These are phyloP conservation scores for Nannochloropsis salina DNA, from an alignment of 108 stramenopile species.

Conservation along the genomic window DNA sequence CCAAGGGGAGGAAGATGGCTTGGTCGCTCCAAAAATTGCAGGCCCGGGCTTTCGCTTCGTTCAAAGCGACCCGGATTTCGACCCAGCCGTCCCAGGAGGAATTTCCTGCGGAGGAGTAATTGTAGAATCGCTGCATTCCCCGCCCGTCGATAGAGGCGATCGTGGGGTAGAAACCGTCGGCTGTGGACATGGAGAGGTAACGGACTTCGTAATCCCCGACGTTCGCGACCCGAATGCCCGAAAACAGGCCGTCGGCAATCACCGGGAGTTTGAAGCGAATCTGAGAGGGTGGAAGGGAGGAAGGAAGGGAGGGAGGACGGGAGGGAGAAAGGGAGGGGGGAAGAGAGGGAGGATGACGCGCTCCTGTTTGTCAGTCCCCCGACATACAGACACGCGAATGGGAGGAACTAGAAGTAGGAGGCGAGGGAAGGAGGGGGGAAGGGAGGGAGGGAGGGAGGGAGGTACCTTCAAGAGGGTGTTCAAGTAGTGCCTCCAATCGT, in stretches of 20 bases:
- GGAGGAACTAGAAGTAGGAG: not conserved
- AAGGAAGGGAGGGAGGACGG: not conserved
- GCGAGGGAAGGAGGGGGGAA: not conserved
- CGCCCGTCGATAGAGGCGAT: not conserved
- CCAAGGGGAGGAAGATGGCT: not conserved
- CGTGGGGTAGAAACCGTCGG: constrained; percentile 16
- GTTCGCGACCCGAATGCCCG: constrained; percentile 9
- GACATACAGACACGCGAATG: not conserved
- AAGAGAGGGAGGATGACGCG: not conserved
- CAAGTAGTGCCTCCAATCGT: not conserved
- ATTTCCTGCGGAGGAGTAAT: no score
- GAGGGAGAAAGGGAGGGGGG: not conserved
- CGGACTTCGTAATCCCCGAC: constrained; percentile 14
- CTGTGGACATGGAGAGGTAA: constrained; percentile 13
- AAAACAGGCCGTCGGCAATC: not conserved
- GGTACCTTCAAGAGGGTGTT: not conserved
- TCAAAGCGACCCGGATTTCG: not conserved
- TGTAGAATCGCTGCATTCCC: not conserved
- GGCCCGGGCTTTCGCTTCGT: not conserved
- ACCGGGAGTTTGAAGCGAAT: constrained; percentile 5
- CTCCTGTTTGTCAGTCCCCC: no score
- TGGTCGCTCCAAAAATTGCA: constrained; percentile 17
- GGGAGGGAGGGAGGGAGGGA: not conserved
- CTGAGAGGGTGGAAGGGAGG: not conserved
- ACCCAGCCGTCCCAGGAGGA: constrained; percentile 8